Base-by-base conservation (phyloP, 352 stramenopile genomes). In the Peronospora destructor region DNA sequence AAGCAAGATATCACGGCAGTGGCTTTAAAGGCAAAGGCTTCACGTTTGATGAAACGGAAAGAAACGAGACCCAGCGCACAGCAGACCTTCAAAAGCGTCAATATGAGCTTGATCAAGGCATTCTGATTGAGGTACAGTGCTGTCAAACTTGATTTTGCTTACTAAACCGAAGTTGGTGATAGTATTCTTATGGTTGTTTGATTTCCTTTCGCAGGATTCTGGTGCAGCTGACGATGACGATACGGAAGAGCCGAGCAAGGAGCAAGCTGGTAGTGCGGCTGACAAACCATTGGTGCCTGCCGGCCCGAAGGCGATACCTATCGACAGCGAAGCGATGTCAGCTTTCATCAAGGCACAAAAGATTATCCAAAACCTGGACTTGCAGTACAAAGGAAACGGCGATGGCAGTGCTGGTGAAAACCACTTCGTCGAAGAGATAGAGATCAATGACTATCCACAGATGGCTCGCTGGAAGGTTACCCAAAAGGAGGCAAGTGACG, bases 11-110 rank as follows among this genome's bases (percentile, higher is more conserved):
- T 62, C 95, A 97, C 35, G 85, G 84, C 16, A 98, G 87, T 51
- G 97, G 97, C 0, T 99, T 98, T 64, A 95, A 96, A 63, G 96
- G 95, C 37, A 98, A 97, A 55, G 97, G 97, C 4, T 99, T 97
- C 68, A 98, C 92, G 2, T 99, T 99, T 57, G 96, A 99, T 54
- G 95, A 96, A 25, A 97, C 69, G 12, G 97, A 99, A 64, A 85
- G 97, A 49, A 98, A 87, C 41, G 96, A 99, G 66, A 81, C 91
- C 9, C 96, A 99, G 61, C 87, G 94, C 36, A 76, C 90, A 23
- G 89, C 89, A 33, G 82, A 95, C 58, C 62, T 97, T 35, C 91
- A 98, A 58, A 84, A 76, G 30, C 84, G 88, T 5, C 87, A 94
- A 50, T 94, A 94, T 45, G 85, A 95, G 54, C 64, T 95, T 17